Evolutionary conservation across 257 asterid species (phyloP), one percentile per base, ranked within the genome.

Genomic region (Nicotiana noctiflora): DNA sequence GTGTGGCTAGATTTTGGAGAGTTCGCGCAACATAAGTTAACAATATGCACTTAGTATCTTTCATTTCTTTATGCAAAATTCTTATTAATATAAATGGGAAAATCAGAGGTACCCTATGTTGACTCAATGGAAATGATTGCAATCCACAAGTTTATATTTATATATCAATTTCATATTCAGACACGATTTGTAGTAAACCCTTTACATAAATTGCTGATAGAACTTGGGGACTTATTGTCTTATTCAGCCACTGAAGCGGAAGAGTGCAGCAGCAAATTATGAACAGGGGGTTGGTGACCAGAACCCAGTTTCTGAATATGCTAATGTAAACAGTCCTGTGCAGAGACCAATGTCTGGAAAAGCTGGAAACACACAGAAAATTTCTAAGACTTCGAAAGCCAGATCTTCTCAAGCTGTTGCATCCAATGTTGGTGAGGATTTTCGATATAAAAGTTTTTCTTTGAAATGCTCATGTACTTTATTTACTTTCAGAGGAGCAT

Each of bases 291-390:
- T 88, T 82, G 79, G 83, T 40, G 91, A 89, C 79, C 88, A 76
- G 56, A 86, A 85, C 79, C 85, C 88, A 78, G 89, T 82, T 84
- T 87, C 88, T 81, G 86, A 83, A 79, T 84, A 37, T 84, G 63
- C 81, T 76, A 82, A 81, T 75, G 61, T 72, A 75, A 87, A 85
- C 82, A 88, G 83, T 78, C 80, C 88, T 2, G 74, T 84, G 77
- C 91, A 85, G 83, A 91, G 98, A 64, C 98, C 97, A 34, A 90
- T 89, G 12, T 86, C 97, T 11, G 92, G 91, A 80, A 96, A 92
- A 90, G 83, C 89, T 19, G 96, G 95, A 81, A 94, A 91, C 82
- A 82, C 87, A 67, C 96, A 81, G 88, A 94, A 90, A 81, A 83
- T 82, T 75, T 90, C 98, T 31, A 91, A 97, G 89, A 86, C 92